These are phyloP conservation scores for Mentha longifolia DNA, from an alignment of 257 asterid genomes.

Conservation along the genomic window DNA sequence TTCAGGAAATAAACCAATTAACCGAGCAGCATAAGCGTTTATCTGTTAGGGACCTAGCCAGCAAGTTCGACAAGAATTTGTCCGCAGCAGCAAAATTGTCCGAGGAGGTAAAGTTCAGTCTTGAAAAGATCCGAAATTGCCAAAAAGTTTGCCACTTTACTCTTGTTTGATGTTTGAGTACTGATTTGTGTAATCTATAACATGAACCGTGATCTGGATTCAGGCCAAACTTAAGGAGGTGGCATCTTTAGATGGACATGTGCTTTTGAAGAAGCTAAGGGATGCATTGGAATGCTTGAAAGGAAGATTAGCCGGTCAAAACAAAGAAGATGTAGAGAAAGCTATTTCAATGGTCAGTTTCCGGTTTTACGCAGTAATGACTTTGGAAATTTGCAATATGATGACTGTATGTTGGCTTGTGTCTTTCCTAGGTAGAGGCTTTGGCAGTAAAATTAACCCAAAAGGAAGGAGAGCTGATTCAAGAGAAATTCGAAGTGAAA, in stretches of 20 bases:
- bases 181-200: conserved; percentile 6
- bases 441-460: conserved; percentile 93
- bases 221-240: conserved; percentile 96
- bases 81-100: conserved; percentile 94
- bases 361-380: not conserved
- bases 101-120: conserved; percentile 57
- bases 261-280: conserved; percentile 96
- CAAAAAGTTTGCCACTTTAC: too few species aligned
- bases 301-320: conserved; percentile 83
- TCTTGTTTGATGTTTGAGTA: not conserved
- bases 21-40: conserved; percentile 87
- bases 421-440: conserved; percentile 81
- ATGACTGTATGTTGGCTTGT: conserved; percentile 3
- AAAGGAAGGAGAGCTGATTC: conserved; percentile 56
- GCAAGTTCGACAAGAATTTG: conserved; percentile 94
- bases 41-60: conserved; percentile 95
- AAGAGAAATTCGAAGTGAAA: conserved; percentile 96
- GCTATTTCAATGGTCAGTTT: conserved; percentile 90
- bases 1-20: conserved; percentile 67
- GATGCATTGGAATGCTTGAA: conserved; percentile 87
- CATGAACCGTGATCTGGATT: conserved; percentile 22
- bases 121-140: not conserved
- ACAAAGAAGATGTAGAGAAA: conserved; percentile 86
- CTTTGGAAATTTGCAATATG: not conserved
- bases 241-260: conserved; percentile 92